These are phyloP conservation scores for Solanum virginianum DNA, from an alignment of 257 asterid genomes.

Conservation along the genomic window DNA sequence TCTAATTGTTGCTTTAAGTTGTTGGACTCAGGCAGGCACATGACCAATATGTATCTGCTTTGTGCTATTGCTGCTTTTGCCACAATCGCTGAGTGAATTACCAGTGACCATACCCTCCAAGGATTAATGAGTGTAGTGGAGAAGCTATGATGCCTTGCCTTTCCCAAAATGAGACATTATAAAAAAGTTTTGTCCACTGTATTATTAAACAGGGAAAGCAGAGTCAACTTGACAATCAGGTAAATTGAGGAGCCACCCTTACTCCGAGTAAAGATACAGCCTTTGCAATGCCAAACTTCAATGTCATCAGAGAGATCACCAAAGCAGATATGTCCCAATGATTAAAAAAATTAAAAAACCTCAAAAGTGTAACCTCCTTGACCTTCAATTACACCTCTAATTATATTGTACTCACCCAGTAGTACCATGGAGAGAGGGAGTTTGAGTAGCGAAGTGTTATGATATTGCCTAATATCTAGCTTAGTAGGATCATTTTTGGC, in stretches of 20 bases:
- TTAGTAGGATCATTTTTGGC: not conserved
- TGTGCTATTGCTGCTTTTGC: not conserved
- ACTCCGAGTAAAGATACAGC: not conserved
- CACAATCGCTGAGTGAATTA: not conserved
- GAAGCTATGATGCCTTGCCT: not conserved
- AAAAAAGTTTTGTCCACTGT: not conserved
- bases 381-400: not conserved
- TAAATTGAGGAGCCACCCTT: not conserved
- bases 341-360: not conserved
- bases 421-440: not conserved
- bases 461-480: not conserved
- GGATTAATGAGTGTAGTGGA: not conserved
- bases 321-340: not conserved
- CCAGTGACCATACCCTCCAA: not conserved
- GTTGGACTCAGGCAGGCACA: not conserved
- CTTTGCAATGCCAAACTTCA: not conserved
- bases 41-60: not conserved
- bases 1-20: not conserved
- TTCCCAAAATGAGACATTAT: not conserved
- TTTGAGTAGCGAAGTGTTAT: not conserved
- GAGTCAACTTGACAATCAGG: not conserved
- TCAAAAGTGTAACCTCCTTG: not conserved
- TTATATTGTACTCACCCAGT: not conserved
- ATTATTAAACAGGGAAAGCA: not conserved
- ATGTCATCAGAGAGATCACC: not conserved